phyloP scores from a whole-genome alignment of 2,329 filamentous ascomycete genomes.

The Talaromyces amestolkiae region DNA sequence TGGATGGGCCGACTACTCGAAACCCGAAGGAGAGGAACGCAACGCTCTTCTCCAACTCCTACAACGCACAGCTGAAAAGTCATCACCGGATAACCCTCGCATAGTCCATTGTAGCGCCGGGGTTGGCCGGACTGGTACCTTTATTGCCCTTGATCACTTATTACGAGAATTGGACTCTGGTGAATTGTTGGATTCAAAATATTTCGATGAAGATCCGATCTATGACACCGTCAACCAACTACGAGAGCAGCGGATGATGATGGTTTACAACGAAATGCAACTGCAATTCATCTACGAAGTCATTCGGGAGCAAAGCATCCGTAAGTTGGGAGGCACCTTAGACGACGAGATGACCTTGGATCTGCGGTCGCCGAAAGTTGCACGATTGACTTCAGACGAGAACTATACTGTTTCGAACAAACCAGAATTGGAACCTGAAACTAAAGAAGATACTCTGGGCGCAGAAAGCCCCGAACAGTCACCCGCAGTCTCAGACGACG shows the following conservation, averaged over 20 bases:
- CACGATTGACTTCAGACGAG: conserved; percentile 32
- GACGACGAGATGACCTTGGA: conserved; percentile 24
- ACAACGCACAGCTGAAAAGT: conserved; percentile 45
- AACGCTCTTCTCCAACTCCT: conserved; percentile 53
- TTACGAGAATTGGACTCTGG: conserved; percentile 77
- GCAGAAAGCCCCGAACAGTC: conserved; percentile 30
- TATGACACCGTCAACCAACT: conserved; percentile 76
- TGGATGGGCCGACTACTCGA: conserved; percentile 86
- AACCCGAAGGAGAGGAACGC: conserved; percentile 61
- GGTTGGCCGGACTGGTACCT: conserved; percentile 90
- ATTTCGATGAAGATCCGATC: conserved; percentile 63
- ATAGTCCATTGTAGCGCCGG: conserved; percentile 88
- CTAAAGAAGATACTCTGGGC: conserved; percentile 24
- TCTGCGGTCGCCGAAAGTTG: conserved; percentile 36
- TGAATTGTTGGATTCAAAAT: conserved; percentile 56
- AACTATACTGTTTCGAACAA: conserved; percentile 32
- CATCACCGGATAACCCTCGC: conserved; percentile 63
- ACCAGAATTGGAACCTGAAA: conserved; percentile 35
- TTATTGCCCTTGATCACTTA: conserved; percentile 92
- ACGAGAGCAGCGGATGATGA: conserved; percentile 83
- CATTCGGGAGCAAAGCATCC: conserved; percentile 57
- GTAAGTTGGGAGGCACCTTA: conserved; percentile 30
- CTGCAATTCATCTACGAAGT: conserved; percentile 88
- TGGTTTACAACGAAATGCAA: conserved; percentile 89
- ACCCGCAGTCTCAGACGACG: conserved; percentile 32